Evolutionary conservation across 495 filamentous ascomycete genomes (phyloP).

Genomic region (Lepidopterella palustris): DNA sequence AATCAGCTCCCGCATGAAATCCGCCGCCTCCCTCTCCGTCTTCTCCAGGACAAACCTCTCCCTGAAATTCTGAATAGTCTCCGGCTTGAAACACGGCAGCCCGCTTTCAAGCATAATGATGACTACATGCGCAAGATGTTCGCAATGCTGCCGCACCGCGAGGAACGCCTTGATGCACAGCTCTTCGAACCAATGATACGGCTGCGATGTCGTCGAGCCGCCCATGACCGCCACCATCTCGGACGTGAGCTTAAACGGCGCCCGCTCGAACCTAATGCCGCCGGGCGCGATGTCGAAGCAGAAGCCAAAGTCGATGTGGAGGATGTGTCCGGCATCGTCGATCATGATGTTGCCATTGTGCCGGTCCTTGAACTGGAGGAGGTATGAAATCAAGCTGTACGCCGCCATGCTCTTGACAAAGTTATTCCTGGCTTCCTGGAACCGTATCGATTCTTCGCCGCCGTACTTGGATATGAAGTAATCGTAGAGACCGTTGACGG

Average conservation of each 20-base stretch:
- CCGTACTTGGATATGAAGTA: constrained; percentile 98
- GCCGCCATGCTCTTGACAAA: constrained; percentile 99
- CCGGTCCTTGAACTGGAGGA: constrained; percentile 97
- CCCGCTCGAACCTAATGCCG: constrained; percentile 92
- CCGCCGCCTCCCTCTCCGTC: constrained; percentile 88
- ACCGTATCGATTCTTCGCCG: constrained; percentile 84
- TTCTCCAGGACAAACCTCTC: constrained; percentile 92
- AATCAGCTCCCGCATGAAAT: constrained; percentile 82
- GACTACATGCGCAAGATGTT: constrained; percentile 83
- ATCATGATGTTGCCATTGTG: constrained; percentile 99
- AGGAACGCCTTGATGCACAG: constrained; percentile 93
- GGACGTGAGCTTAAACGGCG: constrained; percentile 93
- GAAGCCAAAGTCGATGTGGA: constrained; percentile 99
- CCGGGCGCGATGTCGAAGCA: constrained; percentile 98
- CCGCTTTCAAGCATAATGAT: constrained; percentile 93
- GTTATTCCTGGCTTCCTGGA: constrained; percentile 92
- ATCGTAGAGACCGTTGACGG: constrained; percentile 95
- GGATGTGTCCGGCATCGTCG: constrained; percentile 91
- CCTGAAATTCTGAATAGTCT: constrained; percentile 85
- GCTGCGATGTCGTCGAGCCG: constrained; percentile 69
- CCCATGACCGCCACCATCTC: constrained; percentile 99
- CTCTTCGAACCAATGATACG: constrained; percentile 95
- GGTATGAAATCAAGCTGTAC: constrained; percentile 96
- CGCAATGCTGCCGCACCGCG: constrained; percentile 76
- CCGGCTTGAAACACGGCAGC: constrained; percentile 95